Conservation (phyloP, 1,284 basidiomycete genomes). For the Puccinia horiana region DNA sequence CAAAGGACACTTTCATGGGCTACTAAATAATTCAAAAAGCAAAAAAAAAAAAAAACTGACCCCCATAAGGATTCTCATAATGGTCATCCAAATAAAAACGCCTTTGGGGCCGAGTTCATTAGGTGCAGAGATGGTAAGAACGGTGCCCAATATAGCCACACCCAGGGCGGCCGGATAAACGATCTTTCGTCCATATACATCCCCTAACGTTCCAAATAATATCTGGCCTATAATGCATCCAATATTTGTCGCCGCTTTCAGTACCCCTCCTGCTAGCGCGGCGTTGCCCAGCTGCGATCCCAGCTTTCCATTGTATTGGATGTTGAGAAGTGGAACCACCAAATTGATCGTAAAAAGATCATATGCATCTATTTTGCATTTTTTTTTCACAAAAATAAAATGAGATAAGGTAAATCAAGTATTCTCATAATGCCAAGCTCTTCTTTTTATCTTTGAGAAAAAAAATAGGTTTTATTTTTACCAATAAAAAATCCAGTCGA, state of each 20-base stretch:
- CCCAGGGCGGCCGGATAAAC: slow-evolving; percentile 12
- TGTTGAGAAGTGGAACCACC: slow-evolving; percentile 25
- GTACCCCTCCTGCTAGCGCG: slow-evolving; percentile 7
- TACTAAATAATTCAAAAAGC: too few relatives aligned
- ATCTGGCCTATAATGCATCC: slow-evolving; percentile 23
- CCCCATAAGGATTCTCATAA: slow-evolving; percentile 10
- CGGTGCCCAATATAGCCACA: slow-evolving; percentile 5
- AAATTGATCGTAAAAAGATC: slow-evolving; percentile 34
- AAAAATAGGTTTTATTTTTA: background rate
- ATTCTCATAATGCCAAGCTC: background rate
- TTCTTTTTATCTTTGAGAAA: background rate
- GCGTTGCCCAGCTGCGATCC: slow-evolving; percentile 19
- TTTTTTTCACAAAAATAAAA: background rate
- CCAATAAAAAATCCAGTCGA: slow-evolving; percentile 39
- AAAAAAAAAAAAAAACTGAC: slow-evolving; percentile 6
- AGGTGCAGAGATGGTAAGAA: slow-evolving; percentile 7
- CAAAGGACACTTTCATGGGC: background rate
- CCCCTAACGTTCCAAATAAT: slow-evolving; percentile 6
- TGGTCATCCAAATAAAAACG: slow-evolving; percentile 33
- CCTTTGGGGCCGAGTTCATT: background rate
- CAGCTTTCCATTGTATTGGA: slow-evolving; percentile 22
- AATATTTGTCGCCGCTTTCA: slow-evolving; percentile 31
- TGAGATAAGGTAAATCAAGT: too few relatives aligned
- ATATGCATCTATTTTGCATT: slow-evolving; percentile 10
- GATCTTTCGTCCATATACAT: slow-evolving; percentile 14